A percentile compares a stretch with the other conserved stretches of the same genome.
Evolutionary conservation across 1,284 basidiomycete species (phyloP).

Genomic region (Uromyces viciae-fabae): DNA sequence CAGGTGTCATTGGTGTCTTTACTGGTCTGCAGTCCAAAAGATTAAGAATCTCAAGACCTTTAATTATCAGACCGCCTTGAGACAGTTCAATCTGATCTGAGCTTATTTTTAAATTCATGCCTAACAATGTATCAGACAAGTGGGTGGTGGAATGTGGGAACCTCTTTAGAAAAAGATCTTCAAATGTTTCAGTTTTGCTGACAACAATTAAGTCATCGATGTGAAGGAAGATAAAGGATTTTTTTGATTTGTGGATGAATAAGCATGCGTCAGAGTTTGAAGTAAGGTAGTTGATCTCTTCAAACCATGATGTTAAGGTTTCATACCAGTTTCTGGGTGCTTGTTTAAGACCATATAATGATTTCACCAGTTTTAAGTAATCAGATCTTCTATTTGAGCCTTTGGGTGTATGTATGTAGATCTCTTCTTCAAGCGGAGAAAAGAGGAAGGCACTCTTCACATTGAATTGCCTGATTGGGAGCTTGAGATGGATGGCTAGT

Average conservation of each 20-base stretch:
- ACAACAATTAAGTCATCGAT: background rate
- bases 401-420: slow-evolving; percentile 55
- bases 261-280: background rate
- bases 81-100: background rate
- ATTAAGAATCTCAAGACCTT: background rate
- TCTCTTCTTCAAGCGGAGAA: slow-evolving; percentile 56
- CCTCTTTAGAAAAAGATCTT: background rate
- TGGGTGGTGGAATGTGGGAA: background rate
- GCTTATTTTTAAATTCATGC: background rate
- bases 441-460: slow-evolving; percentile 58
- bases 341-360: background rate
- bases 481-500: slow-evolving; percentile 54
- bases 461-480: slow-evolving; percentile 57
- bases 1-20: background rate
- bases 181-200: background rate
- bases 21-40: background rate
- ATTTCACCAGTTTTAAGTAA: background rate
- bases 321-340: slow-evolving; percentile 6
- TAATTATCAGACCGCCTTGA: background rate
- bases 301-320: background rate
- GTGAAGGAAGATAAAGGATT: background rate
- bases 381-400: slow-evolving; percentile 42
- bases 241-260: background rate
- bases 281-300: background rate
- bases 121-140: background rate